Evolutionary conservation across 208 protist genomes (phyloP).

Genomic region (Crithidia sp.): DNA sequence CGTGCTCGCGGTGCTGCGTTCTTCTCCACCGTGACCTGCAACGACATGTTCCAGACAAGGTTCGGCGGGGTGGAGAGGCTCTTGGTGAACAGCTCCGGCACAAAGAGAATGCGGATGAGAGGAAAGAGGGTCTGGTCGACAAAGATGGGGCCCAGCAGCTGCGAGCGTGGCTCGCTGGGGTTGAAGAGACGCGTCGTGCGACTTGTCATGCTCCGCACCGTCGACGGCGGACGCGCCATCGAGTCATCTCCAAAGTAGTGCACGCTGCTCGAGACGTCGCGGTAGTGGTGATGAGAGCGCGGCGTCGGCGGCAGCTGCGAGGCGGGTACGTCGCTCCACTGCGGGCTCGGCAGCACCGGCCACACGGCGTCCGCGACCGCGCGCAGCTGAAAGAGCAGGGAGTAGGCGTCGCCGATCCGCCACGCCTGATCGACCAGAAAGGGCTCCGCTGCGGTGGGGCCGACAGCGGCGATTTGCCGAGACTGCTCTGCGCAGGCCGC

Average conservation of each 20-base stretch:
- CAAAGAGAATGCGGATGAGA: constrained; percentile 28
- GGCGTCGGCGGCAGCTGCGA: not conserved
- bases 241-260: constrained; percentile 8
- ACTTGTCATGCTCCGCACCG: constrained; percentile 10
- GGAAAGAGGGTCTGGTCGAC: constrained; percentile 29
- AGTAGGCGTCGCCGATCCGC: constrained; percentile 18
- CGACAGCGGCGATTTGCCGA: not conserved
- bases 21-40: constrained; percentile 24
- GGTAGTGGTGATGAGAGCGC: constrained; percentile 1
- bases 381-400: constrained; percentile 14
- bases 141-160: constrained; percentile 20
- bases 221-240: constrained; percentile 3
- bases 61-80: not conserved
- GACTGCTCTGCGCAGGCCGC: not conserved
- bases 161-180: constrained; percentile 22
- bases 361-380: constrained; percentile 11
- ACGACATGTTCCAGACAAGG: constrained; percentile 26
- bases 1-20: constrained; percentile 3
- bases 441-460: constrained; percentile 2
- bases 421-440: constrained; percentile 20
- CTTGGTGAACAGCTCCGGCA: constrained; percentile 29
- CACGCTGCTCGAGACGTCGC: constrained; percentile 4
- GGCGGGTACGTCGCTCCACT: constrained; percentile 6
- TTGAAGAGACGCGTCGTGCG: constrained; percentile 9
- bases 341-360: constrained; percentile 4